Percentiles rank a stretch among this genome's conserved stretches.
Conservation (phyloP, 164 flowering plant genomes). For the Santalum album region DNA sequence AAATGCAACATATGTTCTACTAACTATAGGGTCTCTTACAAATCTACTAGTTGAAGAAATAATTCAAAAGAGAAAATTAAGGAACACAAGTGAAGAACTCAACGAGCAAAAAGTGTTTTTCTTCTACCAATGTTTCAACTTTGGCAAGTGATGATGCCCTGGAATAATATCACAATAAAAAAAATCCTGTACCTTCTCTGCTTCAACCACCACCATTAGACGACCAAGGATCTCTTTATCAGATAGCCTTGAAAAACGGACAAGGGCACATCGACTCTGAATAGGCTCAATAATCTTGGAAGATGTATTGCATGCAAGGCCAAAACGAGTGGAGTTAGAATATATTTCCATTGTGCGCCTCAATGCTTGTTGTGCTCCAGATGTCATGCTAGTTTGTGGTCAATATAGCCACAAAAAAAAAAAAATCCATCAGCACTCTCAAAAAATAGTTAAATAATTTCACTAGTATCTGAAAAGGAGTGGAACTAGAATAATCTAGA, state of each 20-base stretch:
- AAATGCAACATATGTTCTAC: no score
- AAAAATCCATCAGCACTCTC: no score
- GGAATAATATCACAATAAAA: neutral
- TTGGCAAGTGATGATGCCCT: no score
- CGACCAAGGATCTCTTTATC: conserved; percentile 95
- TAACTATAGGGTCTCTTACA: no score
- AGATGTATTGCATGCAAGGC: conserved; percentile 92
- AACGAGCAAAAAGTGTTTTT: no score
- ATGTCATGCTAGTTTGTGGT: conserved; percentile 67
- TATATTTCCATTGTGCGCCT: conserved; percentile 98
- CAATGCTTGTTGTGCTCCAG: conserved; percentile 98
- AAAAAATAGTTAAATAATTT: no score
- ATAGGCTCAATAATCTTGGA: conserved; percentile 95
- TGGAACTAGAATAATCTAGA: no score
- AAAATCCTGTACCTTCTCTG: conserved; percentile 64
- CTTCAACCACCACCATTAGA: conserved; percentile 76
- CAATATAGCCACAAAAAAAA: conserved; percentile 5
- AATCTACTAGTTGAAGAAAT: no score
- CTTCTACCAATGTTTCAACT: no score
- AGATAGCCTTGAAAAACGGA: conserved; percentile 80
- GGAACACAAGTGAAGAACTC: no score
- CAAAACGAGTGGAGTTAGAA: conserved; percentile 94
- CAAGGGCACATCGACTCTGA: conserved; percentile 98
- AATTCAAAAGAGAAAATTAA: no score
- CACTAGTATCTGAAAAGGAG: no score